Conservation (phyloP, 2,329 filamentous ascomycete species). For the Fusarium lateritium region DNA sequence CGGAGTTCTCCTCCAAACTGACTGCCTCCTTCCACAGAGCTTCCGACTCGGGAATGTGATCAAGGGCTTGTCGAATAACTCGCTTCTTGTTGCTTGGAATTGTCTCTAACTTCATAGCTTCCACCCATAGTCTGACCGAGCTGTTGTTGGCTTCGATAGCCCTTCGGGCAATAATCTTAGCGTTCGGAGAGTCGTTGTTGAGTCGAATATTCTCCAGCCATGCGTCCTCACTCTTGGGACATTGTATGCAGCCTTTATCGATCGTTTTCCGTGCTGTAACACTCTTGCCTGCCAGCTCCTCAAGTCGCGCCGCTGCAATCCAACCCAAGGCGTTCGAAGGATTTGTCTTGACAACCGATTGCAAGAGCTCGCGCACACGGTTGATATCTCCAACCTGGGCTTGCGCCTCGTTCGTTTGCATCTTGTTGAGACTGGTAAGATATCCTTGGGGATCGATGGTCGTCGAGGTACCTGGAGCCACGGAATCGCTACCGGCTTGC, state of each 20-base stretch:
- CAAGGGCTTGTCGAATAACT: constrained; percentile 90
- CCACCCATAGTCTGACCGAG: constrained; percentile 92
- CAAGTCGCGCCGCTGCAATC: constrained; percentile 93
- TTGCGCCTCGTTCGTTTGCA: constrained; percentile 83
- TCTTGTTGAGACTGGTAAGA: constrained; percentile 89
- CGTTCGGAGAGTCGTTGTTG: constrained; percentile 87
- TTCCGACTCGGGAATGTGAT: constrained; percentile 94
- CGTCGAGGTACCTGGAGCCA: constrained; percentile 83
- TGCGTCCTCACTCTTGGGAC: constrained; percentile 93
- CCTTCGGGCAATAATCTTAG: constrained; percentile 93
- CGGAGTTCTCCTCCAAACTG: constrained; percentile 91
- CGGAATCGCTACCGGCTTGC: constrained; percentile 79
- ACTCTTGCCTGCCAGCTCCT: constrained; percentile 92
- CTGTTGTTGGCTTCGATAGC: constrained; percentile 93
- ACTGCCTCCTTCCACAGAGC: constrained; percentile 98
- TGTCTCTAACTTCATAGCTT: constrained; percentile 92
- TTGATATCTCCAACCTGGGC: constrained; percentile 95
- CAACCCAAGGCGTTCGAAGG: constrained; percentile 94
- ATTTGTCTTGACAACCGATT: constrained; percentile 97
- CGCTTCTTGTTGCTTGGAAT: constrained; percentile 89
- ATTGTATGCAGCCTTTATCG: constrained; percentile 88
- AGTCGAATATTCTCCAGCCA: constrained; percentile 97
- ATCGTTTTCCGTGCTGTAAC: constrained; percentile 92
- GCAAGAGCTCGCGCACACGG: constrained; percentile 90
- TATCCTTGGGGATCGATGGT: constrained; percentile 97